phyloP scores from a whole-genome alignment of 164 flowering plant genomes.

The grape (Vitis vinifera) region ASM3070453v1 NC_081823.1:8704001-8704500 shows the following conservation, averaged over 20 bases:
- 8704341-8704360: no score
- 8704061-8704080: neutral
- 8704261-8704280: slow-evolving; percentile 1
- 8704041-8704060: neutral
- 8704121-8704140: neutral
- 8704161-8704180: slow-evolving; percentile 97
- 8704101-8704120: slow-evolving; percentile 2
- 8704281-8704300: no score
- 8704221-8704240: slow-evolving; percentile 99
- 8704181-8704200: slow-evolving; percentile 99
- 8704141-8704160: slow-evolving; percentile 45
- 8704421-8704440: no score
- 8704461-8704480: no score
- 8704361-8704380: no score
- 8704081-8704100: neutral
- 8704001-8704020: slow-evolving; percentile 60
- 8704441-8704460: no score
- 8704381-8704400: no score
- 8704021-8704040: slow-evolving; percentile 46
- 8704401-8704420: no score
- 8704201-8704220: slow-evolving; percentile 99
- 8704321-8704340: neutral
- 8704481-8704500: no score
- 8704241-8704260: slow-evolving; percentile 93
- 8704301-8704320: neutral